phyloP scores from a whole-genome alignment of 2,329 filamentous ascomycete species.

The Phialophora macrospora region DNA sequence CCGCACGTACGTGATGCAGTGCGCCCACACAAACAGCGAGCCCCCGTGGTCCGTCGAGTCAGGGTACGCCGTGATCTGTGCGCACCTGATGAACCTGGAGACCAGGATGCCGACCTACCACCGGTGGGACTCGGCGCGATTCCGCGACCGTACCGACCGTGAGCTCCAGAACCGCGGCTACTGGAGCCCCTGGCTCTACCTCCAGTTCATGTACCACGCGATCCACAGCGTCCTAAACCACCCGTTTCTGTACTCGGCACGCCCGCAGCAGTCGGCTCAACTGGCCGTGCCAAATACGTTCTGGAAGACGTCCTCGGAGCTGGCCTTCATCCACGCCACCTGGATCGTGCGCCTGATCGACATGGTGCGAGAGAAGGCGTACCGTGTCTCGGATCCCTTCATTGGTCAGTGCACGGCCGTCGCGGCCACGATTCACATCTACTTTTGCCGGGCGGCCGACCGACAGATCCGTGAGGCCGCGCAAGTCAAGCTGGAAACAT shows the following conservation, averaged over 20 bases:
- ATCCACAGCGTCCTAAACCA: constrained; percentile 44
- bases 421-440: constrained; percentile 59
- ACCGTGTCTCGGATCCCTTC: constrained; percentile 58
- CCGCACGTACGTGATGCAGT: constrained; percentile 21
- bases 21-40: constrained; percentile 14
- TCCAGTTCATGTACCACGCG: constrained; percentile 43
- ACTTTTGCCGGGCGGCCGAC: constrained; percentile 56
- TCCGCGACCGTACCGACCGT: constrained; percentile 29
- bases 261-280: constrained; percentile 26
- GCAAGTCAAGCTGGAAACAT: constrained; percentile 40
- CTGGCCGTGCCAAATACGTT: constrained; percentile 60
- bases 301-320: constrained; percentile 58
- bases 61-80: constrained; percentile 35
- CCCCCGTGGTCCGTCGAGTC: constrained; percentile 39
- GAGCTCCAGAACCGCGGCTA: constrained; percentile 48
- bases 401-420: constrained; percentile 59
- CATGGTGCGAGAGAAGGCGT: constrained; percentile 58
- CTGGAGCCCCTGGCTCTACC: constrained; percentile 44
- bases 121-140: constrained; percentile 37
- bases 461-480: constrained; percentile 40
- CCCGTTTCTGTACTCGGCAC: constrained; percentile 38
- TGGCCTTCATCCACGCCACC: constrained; percentile 58
- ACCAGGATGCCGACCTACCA: constrained; percentile 37
- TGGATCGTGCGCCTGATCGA: constrained; percentile 62
- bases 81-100: constrained; percentile 39